phyloP scores from a whole-genome alignment of 2,329 filamentous ascomycete genomes.

The Apiospora koreana region DNA sequence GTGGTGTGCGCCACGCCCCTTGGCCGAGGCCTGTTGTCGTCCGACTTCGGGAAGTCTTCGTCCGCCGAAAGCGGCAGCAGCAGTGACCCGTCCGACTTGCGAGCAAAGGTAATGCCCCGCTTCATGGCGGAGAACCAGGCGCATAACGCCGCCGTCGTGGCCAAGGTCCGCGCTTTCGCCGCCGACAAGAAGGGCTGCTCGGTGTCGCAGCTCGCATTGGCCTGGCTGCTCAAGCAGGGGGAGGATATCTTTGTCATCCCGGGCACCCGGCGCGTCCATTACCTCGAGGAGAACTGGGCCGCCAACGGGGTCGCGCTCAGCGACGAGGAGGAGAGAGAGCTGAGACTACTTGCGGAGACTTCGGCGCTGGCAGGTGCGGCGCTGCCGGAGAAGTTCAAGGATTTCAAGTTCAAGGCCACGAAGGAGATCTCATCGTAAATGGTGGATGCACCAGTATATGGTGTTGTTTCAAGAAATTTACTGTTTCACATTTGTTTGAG shows the following conservation, averaged over 20 bases:
- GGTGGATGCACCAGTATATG: background rate
- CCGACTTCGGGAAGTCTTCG: slow-evolving; percentile 22
- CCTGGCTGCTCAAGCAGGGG: slow-evolving; percentile 55
- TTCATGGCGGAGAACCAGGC: slow-evolving; percentile 50
- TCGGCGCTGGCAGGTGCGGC: slow-evolving; percentile 19
- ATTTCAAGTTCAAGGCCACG: background rate
- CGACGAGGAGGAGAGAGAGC: slow-evolving; percentile 36
- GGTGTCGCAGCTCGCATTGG: slow-evolving; percentile 53
- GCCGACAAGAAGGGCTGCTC: slow-evolving; percentile 41
- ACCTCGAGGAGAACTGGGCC: slow-evolving; percentile 34
- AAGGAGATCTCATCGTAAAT: background rate
- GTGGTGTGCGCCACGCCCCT: slow-evolving; percentile 61
- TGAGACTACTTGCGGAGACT: slow-evolving; percentile 31
- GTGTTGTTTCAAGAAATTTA: too few relatives aligned
- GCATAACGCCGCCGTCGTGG: slow-evolving; percentile 41
- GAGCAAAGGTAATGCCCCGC: slow-evolving; percentile 35
- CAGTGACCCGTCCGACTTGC: slow-evolving; percentile 13
- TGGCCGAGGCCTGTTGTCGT: slow-evolving; percentile 58
- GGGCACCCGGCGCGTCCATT: slow-evolving; percentile 33
- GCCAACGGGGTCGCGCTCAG: slow-evolving; percentile 34
- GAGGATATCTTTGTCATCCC: slow-evolving; percentile 41
- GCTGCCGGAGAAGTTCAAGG: slow-evolving; percentile 14
- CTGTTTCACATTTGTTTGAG: too few relatives aligned
- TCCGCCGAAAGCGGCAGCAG: background rate
- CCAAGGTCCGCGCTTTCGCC: slow-evolving; percentile 25